Evolutionary conservation across 2,329 filamentous ascomycete species (phyloP).

Genomic region (Stagonosporopsis cucurbitacearum): DNA sequence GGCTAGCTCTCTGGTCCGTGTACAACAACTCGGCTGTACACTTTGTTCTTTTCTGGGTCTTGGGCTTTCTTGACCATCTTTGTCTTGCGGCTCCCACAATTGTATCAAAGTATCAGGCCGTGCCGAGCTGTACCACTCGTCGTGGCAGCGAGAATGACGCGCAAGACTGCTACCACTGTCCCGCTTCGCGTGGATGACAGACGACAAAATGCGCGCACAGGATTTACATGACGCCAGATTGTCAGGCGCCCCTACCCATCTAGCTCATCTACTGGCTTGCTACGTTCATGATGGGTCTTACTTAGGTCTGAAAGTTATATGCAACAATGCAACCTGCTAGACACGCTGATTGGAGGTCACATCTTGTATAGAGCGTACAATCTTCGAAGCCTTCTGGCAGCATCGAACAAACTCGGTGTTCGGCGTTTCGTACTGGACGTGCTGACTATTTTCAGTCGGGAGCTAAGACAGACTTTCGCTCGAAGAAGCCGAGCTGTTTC

Average conservation of each 20-base stretch:
- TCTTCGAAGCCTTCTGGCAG: neutral
- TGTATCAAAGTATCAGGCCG: slow-evolving; percentile 1
- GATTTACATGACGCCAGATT: no score
- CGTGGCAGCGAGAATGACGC: neutral
- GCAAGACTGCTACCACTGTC: neutral
- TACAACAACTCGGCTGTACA: slow-evolving; percentile 4
- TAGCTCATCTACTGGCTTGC: no score
- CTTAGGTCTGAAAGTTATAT: neutral
- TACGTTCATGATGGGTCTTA: neutral
- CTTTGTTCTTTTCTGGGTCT: no score
- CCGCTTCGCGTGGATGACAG: neutral
- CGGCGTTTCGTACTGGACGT: slow-evolving; percentile 3
- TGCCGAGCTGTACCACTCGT: neutral
- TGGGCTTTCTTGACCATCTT: neutral
- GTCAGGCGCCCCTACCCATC: no score
- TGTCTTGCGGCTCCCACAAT: neutral
- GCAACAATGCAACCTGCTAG: neutral
- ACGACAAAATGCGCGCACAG: neutral
- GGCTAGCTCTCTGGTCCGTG: neutral
- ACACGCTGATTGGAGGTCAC: neutral
- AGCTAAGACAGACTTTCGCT: neutral
- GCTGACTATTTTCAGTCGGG: neutral
- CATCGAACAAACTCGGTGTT: slow-evolving; percentile 3
- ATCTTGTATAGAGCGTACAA: neutral
- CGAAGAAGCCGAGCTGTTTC: neutral